Evolutionary conservation across 805 yeast genomes (phyloP).

Genomic region (Lipomyces mesembrius): DNA sequence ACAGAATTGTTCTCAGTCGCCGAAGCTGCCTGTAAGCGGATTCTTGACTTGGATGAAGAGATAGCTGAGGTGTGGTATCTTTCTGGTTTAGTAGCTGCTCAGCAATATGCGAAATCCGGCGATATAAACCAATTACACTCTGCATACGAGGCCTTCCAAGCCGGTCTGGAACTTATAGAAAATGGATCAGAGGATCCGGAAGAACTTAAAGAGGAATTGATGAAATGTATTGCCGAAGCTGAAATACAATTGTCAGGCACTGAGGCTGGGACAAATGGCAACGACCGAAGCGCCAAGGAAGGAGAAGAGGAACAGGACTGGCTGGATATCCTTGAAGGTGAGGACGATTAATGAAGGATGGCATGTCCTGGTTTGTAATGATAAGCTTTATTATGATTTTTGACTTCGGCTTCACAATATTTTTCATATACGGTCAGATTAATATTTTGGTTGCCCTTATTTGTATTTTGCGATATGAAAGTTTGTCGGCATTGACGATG

Average conservation of each 20-base stretch:
- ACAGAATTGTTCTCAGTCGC: conserved; percentile 71
- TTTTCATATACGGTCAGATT: background rate
- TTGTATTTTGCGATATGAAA: no score
- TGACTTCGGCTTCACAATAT: background rate
- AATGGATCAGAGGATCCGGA: conserved; percentile 22
- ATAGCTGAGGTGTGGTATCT: conserved; percentile 80
- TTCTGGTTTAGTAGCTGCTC: conserved; percentile 67
- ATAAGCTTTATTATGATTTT: background rate
- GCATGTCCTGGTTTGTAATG: background rate
- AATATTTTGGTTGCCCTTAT: no score
- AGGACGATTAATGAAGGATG: background rate
- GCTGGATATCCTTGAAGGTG: conserved; percentile 31
- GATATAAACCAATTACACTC: background rate
- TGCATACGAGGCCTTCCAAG: conserved; percentile 23
- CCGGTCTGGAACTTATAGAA: conserved; percentile 19
- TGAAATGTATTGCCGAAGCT: conserved; percentile 13
- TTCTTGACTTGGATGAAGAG: conserved; percentile 82
- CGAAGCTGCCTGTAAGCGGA: conserved; percentile 62
- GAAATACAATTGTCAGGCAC: conserved; percentile 13
- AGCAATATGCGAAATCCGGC: conserved; percentile 12
- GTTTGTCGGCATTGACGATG: no score
- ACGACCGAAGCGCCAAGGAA: background rate
- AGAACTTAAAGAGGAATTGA: conserved; percentile 20
- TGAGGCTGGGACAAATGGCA: conserved; percentile 9
- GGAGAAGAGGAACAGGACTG: conserved; percentile 30